A percentile compares a stretch with the other conserved stretches of the same genome.
Evolutionary conservation across 192 early-diverging fungal species (phyloP).

Genomic region (Linnemannia exigua): DNA sequence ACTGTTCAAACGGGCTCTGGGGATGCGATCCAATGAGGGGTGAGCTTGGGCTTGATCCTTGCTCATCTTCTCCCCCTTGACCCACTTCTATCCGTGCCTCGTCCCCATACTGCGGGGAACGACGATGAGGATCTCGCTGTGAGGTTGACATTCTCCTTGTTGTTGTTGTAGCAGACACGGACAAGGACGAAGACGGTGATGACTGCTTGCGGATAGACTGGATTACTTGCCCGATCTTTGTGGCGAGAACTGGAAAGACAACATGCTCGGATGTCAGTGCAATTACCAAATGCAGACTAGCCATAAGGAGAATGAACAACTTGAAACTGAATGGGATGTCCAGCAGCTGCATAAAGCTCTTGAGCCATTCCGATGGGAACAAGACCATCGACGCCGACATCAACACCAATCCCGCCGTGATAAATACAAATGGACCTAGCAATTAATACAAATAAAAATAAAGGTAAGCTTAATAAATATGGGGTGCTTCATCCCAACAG

Average conservation of each 20-base stretch:
- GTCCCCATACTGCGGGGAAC: not conserved
- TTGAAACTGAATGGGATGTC: slow-evolving; percentile 68
- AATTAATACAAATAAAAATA: not conserved
- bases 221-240: slow-evolving; percentile 28
- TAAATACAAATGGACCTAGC: slow-evolving; percentile 77
- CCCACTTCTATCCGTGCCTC: slow-evolving; percentile 14
- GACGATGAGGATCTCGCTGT: not conserved
- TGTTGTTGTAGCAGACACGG: slow-evolving; percentile 3
- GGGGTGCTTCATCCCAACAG: slow-evolving; percentile 81
- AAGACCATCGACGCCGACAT: slow-evolving; percentile 65
- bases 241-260: slow-evolving; percentile 55
- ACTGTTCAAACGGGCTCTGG: not conserved
- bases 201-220: slow-evolving; percentile 3
- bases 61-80: not conserved
- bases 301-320: slow-evolving; percentile 69
- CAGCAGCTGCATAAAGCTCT: slow-evolving; percentile 78
- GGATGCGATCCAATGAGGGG: not conserved
- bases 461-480: not conserved
- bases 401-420: slow-evolving; percentile 65
- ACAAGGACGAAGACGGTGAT: not conserved
- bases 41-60: not conserved
- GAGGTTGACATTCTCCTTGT: not conserved
- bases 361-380: slow-evolving; percentile 64
- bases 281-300: slow-evolving; percentile 68
- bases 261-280: slow-evolving; percentile 56